Conservation (phyloP, 352 stramenopile species). For the Halophytophthora batemanensis region DNA sequence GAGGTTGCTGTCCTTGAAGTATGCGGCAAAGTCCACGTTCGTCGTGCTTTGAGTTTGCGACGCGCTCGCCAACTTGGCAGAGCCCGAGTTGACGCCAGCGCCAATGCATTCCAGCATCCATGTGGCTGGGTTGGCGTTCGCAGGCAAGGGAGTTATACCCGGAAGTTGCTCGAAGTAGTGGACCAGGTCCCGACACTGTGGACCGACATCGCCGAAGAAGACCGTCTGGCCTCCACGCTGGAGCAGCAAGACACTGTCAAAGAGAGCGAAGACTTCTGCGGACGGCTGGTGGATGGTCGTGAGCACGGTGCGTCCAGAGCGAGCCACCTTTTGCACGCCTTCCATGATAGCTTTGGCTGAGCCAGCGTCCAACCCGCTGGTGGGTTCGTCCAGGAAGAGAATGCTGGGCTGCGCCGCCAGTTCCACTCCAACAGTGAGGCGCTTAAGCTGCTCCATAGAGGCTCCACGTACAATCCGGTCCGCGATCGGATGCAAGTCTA, state of each 20-base stretch:
- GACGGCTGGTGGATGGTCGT: constrained; percentile 41
- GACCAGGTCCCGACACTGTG: constrained; percentile 28
- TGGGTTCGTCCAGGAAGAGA: constrained; percentile 57
- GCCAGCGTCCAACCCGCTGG: constrained; percentile 66
- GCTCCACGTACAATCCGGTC: constrained; percentile 35
- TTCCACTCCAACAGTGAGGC: constrained; percentile 47
- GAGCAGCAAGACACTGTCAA: constrained; percentile 84
- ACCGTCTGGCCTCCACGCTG: constrained; percentile 44
- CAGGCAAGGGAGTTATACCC: constrained; percentile 26
- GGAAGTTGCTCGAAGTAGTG: constrained; percentile 52
- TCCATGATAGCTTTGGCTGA: constrained; percentile 66
- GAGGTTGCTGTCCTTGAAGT: constrained; percentile 35
- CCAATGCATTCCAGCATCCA: constrained; percentile 83
- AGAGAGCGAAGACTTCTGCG: constrained; percentile 64
- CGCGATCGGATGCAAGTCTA: constrained; percentile 60
- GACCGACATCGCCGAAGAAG: constrained; percentile 54
- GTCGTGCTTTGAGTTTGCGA: background rate
- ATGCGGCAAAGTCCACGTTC: constrained; percentile 30
- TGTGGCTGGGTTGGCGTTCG: constrained; percentile 54
- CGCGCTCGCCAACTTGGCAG: background rate
- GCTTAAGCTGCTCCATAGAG: constrained; percentile 55
- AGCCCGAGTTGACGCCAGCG: constrained; percentile 27
- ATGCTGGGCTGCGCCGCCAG: constrained; percentile 43
- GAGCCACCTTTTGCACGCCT: constrained; percentile 55
- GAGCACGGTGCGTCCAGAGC: constrained; percentile 75